These are phyloP conservation scores for Balakata baccata DNA, from an alignment of 345 rosid genomes.

Conservation along the genomic window DNA sequence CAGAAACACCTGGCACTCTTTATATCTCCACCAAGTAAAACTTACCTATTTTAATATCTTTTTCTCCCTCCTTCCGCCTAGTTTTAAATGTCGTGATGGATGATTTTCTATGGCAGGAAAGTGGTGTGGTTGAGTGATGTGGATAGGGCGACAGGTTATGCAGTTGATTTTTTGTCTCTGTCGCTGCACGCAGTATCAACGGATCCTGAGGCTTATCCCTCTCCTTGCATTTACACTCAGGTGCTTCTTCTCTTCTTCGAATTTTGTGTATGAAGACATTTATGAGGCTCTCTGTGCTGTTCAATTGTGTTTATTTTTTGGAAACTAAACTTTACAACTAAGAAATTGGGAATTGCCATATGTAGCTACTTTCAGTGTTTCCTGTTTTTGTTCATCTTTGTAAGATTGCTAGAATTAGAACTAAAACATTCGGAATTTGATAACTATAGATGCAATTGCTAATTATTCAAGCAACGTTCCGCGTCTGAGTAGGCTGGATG, in stretches of 20 bases:
- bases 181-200: conserved; percentile 89
- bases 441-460: neutral
- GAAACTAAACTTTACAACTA: no score
- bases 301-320: no score
- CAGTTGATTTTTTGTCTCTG: conserved; percentile 77
- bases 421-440: neutral
- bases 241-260: conserved; percentile 23
- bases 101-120: conserved; percentile 42
- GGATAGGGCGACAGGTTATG: conserved; percentile 65
- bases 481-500: no score
- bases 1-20: conserved; percentile 80
- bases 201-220: conserved; percentile 78
- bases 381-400: no score
- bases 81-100: neutral
- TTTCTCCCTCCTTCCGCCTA: neutral
- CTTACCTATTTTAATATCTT: neutral
- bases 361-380: no score
- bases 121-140: conserved; percentile 83
- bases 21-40: conserved; percentile 68
- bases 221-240: conserved; percentile 91
- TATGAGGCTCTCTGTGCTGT: no score
- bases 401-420: neutral
- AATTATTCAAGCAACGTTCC: no score
- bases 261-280: neutral
- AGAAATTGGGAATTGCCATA: no score